Percentiles rank a stretch among this genome's conserved stretches.
Conservation (phyloP, 345 rosid species). For the Nasturtium officinale region DNA sequence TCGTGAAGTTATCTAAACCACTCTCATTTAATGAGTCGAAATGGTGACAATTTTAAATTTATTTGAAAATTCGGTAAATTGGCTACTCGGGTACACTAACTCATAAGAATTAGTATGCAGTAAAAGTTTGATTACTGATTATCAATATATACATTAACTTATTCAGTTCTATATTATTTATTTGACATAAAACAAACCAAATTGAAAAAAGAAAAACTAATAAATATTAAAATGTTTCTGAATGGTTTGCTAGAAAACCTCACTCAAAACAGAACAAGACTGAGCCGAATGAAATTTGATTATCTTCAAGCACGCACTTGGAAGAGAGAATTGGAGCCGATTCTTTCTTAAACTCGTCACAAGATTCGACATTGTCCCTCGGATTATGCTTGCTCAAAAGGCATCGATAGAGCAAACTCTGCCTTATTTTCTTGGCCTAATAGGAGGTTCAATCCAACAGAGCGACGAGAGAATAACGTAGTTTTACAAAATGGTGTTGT, state of each 20-base stretch:
- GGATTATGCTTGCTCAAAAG: constrained; percentile 60
- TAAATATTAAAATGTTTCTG: not conserved
- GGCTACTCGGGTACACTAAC: too few relatives aligned
- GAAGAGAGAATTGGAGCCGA: constrained; percentile 70
- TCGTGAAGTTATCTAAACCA: too few relatives aligned
- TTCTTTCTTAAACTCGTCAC: constrained; percentile 63
- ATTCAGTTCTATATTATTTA: not conserved
- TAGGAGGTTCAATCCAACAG: constrained; percentile 16
- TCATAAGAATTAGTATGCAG: too few relatives aligned
- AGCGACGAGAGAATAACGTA: not conserved
- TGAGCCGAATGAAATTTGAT: not conserved
- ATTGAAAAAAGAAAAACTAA: not conserved
- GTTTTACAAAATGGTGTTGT: constrained; percentile 56
- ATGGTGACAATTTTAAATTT: too few relatives aligned
- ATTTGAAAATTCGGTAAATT: too few relatives aligned
- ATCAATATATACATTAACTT: not conserved
- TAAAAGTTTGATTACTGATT: too few relatives aligned
- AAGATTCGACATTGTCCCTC: constrained; percentile 72
- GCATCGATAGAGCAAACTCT: constrained; percentile 43
- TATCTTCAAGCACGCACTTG: constrained; percentile 64
- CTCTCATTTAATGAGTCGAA: too few relatives aligned
- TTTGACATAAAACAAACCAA: not conserved
- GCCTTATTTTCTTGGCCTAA: constrained; percentile 38
- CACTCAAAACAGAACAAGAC: not conserved
- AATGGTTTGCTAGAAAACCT: not conserved